phyloP scores from a whole-genome alignment of 1,284 basidiomycete genomes.

The Cryptococcus deneoformans region DNA sequence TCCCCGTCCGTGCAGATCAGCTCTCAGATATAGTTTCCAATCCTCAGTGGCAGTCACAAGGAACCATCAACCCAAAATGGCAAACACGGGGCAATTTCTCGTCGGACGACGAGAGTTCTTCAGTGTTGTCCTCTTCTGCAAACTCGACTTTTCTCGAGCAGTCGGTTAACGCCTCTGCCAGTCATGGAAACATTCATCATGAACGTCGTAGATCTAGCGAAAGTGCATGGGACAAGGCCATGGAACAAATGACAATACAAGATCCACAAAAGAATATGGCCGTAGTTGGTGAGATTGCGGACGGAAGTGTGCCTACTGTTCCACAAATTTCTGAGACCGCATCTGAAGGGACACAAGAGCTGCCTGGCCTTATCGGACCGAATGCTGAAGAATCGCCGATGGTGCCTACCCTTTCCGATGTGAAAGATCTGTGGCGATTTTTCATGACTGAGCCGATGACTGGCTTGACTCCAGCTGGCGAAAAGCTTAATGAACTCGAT shows the following conservation, averaged over 20 bases:
- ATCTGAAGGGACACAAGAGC: background rate
- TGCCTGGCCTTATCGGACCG: background rate
- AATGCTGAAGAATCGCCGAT: background rate
- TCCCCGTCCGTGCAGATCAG: background rate
- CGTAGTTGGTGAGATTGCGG: background rate
- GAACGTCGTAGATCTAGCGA: conserved; percentile 30
- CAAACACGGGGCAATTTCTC: background rate
- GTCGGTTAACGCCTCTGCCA: conserved; percentile 5
- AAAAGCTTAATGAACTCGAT: conserved; percentile 8
- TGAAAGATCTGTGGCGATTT: conserved; percentile 43
- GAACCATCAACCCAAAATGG: conserved; percentile 2
- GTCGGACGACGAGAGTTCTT: conserved; percentile 8
- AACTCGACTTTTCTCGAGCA: conserved; percentile 13
- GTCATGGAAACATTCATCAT: conserved; percentile 1
- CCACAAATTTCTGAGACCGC: background rate
- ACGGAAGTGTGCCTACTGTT: too few relatives aligned
- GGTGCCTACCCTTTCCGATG: conserved; percentile 29
- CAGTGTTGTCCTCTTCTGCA: conserved; percentile 12
- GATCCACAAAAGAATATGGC: conserved; percentile 15
- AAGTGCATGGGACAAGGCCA: conserved; percentile 38
- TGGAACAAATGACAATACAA: conserved; percentile 40
- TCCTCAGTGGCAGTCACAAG: background rate
- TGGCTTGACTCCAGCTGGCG: conserved; percentile 13
- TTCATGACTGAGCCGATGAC: conserved; percentile 34
- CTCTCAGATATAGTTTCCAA: background rate